These are phyloP conservation scores for Cryphonectria nitschkei DNA, from an alignment of 2,329 filamentous ascomycete species.

Conservation along the genomic window DNA sequence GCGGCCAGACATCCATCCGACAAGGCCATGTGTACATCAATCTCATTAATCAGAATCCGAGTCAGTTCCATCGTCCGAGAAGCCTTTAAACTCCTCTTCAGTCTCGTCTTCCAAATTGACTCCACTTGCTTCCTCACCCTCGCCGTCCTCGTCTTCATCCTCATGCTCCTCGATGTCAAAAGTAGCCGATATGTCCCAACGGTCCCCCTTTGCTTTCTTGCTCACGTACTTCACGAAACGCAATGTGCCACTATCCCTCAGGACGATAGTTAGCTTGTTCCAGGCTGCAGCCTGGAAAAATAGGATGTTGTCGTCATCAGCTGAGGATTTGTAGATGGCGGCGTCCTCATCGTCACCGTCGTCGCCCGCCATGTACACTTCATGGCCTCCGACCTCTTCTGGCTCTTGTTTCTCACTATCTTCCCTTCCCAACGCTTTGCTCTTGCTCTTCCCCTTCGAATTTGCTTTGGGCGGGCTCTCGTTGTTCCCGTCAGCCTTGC, in stretches of 20 bases:
- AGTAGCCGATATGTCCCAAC: slow-evolving; percentile 86
- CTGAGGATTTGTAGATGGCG: slow-evolving; percentile 80
- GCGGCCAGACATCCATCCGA: background rate
- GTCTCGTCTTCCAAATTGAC: slow-evolving; percentile 45
- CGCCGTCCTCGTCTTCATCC: slow-evolving; percentile 43
- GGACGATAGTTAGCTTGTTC: slow-evolving; percentile 90
- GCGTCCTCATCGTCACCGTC: slow-evolving; percentile 71
- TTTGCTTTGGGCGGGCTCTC: slow-evolving; percentile 40
- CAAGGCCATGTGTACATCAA: background rate
- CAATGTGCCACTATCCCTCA: slow-evolving; percentile 83
- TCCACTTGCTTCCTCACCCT: slow-evolving; percentile 32
- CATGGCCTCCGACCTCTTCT: slow-evolving; percentile 73
- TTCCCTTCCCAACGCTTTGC: slow-evolving; percentile 34
- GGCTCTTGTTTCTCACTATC: slow-evolving; percentile 36
- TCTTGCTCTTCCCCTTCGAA: slow-evolving; percentile 38
- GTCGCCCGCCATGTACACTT: slow-evolving; percentile 93
- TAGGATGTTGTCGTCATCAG: slow-evolving; percentile 74
- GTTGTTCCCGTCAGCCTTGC: slow-evolving; percentile 38
- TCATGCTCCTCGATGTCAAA: slow-evolving; percentile 71
- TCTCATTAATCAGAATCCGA: slow-evolving; percentile 40
- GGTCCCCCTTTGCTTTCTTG: slow-evolving; percentile 77
- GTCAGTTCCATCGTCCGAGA: slow-evolving; percentile 47
- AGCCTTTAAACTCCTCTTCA: slow-evolving; percentile 63
- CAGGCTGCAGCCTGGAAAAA: slow-evolving; percentile 70
- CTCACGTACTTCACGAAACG: slow-evolving; percentile 98